Evolutionary conservation across 148 eudicot genomes (phyloP).

Genomic region (Polygonum maritimum): DNA sequence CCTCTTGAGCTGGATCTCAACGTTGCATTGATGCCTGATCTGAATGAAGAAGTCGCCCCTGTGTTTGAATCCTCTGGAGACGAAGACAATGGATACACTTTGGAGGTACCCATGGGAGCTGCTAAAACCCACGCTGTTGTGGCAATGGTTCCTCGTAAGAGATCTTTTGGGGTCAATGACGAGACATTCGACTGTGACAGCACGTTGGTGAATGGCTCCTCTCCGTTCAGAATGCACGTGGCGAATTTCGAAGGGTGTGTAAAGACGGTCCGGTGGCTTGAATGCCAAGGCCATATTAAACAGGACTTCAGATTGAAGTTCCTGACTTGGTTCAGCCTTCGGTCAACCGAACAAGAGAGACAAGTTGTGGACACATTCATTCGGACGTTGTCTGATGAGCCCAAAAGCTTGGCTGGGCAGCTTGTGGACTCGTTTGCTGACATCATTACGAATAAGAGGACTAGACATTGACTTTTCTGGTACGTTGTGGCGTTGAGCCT

Average conservation of each 20-base stretch:
- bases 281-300: conserved; percentile 53
- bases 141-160: conserved; percentile 30
- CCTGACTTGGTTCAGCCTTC: conserved; percentile 81
- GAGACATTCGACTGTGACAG: conserved; percentile 74
- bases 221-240: conserved; percentile 21
- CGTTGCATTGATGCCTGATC: conserved; percentile 72
- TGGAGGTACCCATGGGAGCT: conserved; percentile 23
- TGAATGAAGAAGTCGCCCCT: conserved; percentile 69
- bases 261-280: conserved; percentile 61
- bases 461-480: conserved; percentile 27
- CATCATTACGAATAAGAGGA: conserved; percentile 54
- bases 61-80: conserved; percentile 73
- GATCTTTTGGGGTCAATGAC: conserved; percentile 35
- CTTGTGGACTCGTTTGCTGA: conserved; percentile 72
- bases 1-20: conserved; percentile 69
- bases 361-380: conserved; percentile 77
- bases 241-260: conserved; percentile 71
- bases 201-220: conserved; percentile 42
- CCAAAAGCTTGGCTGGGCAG: conserved; percentile 74
- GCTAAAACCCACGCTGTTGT: conserved; percentile 26
- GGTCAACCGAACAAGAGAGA: conserved; percentile 75
- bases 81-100: conserved; percentile 39
- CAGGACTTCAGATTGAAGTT: conserved; percentile 65
- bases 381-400: conserved; percentile 58
- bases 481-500: conserved; percentile 24